A percentile compares a stretch with the other conserved stretches of the same genome.
Evolutionary conservation across 805 yeast species (phyloP).

Genomic region (Ogataea pini): DNA sequence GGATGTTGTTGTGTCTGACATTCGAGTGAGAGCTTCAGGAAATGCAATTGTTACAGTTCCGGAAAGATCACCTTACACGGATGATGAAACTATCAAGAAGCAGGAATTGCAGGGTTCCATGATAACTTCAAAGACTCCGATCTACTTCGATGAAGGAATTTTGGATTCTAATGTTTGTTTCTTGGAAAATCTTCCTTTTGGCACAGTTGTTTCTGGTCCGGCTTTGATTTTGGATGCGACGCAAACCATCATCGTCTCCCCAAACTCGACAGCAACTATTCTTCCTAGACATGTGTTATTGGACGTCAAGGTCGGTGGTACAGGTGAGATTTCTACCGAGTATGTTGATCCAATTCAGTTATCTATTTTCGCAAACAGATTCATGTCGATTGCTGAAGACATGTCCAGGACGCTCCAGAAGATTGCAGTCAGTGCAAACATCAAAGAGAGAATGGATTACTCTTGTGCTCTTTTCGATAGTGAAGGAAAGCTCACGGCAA

Average conservation of each 20-base stretch:
- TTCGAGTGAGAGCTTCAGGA: constrained; percentile 61
- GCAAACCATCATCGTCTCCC: constrained; percentile 40
- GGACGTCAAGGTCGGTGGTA: constrained; percentile 22
- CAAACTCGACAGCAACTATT: constrained; percentile 34
- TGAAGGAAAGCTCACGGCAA: constrained; percentile 37
- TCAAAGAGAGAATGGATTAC: constrained; percentile 50
- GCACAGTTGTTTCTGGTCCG: constrained; percentile 54
- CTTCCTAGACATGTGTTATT: constrained; percentile 39
- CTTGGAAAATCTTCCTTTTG: constrained; percentile 49
- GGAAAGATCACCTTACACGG: constrained; percentile 20
- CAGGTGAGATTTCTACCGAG: constrained; percentile 41
- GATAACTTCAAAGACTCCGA: constrained; percentile 40
- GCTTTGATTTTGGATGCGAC: constrained; percentile 38
- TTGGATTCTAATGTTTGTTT: constrained; percentile 42
- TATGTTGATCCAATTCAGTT: constrained; percentile 45
- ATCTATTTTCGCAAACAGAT: constrained; percentile 47
- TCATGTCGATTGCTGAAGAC: constrained; percentile 52
- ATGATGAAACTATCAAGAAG: constrained; percentile 53
- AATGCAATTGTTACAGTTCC: constrained; percentile 51
- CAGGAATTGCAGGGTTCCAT: constrained; percentile 77
- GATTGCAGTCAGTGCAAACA: constrained; percentile 45
- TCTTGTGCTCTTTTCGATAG: constrained; percentile 50
- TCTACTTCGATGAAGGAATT: constrained; percentile 34
- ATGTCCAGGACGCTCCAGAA: constrained; percentile 49
- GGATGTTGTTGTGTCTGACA: constrained; percentile 32